Evolutionary conservation across 2,329 filamentous ascomycete species (phyloP), one percentile per base, ranked within the genome.

Genomic region (Apiospora malaysiana): DNA sequence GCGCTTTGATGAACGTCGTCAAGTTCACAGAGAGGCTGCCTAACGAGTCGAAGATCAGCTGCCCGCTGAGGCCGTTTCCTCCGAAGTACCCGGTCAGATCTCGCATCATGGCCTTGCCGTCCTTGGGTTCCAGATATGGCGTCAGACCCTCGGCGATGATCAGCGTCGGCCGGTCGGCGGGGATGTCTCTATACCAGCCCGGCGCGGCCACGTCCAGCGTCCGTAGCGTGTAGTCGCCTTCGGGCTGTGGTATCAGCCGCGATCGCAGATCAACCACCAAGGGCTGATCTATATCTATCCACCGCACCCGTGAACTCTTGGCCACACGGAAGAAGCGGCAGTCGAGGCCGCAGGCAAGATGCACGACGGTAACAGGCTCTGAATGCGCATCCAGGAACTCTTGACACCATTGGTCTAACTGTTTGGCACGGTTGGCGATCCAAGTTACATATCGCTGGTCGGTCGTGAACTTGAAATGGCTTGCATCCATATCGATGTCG

Each of bases 321-420:
- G 56, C 37, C 3, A 77, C 68, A 2, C 76, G 69, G 56, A 74
- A 68, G 21, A 68, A 73, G 40, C 76, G 71, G 37, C 72, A 71
- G 63, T 77, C 75, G 23, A 77, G 70, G 6, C 76, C 76, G 70
- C 76, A 77, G 4, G 71, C 75, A 2, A 77, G 73, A 43, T 77
- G 75, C 2, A 77, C 70, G 12, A 77, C 75, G 12, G 75, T 70
- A 27, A 75, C 70, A 25, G 75, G 73, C 37, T 74, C 73, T 18
- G 70, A 46, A 12, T 77, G 73, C 16, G 68, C 59, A 40, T 74
- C 70, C 0, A 77, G 63, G 69, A 77, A 77, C 8, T 59, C 65
- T 49, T 73, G 69, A 42, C 75, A 75, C 76, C 75, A 76, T 7
- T 72, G 69, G 65, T 77, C 76, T 40, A 77, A 70, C 32, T 71